phyloP scores from a whole-genome alignment of 1,139 yeast genomes.

The Sugiyamaella paludigena region DNA sequence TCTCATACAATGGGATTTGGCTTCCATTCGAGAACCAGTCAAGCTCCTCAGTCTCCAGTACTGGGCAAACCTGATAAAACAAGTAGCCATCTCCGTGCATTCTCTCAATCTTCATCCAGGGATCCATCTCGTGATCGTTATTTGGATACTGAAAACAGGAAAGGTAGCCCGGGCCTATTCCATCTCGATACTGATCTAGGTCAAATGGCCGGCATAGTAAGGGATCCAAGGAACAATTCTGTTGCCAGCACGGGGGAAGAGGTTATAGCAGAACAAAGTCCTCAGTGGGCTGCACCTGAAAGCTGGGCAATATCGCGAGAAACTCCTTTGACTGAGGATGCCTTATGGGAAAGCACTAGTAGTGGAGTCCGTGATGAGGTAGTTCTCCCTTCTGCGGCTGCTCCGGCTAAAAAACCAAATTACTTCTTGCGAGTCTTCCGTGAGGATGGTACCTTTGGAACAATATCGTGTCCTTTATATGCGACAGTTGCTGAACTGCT shows the following conservation, averaged over 20 bases:
- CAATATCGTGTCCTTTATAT: constrained; percentile 69
- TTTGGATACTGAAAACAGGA: neutral
- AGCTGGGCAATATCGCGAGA: constrained; percentile 61
- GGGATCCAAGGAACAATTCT: constrained; percentile 4
- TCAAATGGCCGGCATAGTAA: constrained; percentile 54
- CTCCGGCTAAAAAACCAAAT: constrained; percentile 20
- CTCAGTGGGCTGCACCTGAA: constrained; percentile 67
- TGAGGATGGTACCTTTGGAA: constrained; percentile 79
- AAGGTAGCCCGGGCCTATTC: constrained; percentile 12
- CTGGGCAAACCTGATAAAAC: neutral
- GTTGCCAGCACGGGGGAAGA: too few species aligned
- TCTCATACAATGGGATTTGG: constrained; percentile 11
- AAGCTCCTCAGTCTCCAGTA: constrained; percentile 2
- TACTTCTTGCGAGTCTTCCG: constrained; percentile 68
- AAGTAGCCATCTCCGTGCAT: neutral
- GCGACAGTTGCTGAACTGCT: constrained; percentile 77
- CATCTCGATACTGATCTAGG: constrained; percentile 48
- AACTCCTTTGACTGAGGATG: constrained; percentile 16
- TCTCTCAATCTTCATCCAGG: constrained; percentile 6
- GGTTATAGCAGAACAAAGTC: neutral
- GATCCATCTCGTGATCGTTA: constrained; percentile 1
- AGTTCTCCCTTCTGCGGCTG: constrained; percentile 13
- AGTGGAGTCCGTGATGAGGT: constrained; percentile 17
- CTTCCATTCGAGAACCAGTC: constrained; percentile 5
- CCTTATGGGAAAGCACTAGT: constrained; percentile 17